Evolutionary conservation across 2,329 filamentous ascomycete genomes (phyloP), one percentile per base, ranked within the genome.

Genomic region (Phoma sp.): DNA sequence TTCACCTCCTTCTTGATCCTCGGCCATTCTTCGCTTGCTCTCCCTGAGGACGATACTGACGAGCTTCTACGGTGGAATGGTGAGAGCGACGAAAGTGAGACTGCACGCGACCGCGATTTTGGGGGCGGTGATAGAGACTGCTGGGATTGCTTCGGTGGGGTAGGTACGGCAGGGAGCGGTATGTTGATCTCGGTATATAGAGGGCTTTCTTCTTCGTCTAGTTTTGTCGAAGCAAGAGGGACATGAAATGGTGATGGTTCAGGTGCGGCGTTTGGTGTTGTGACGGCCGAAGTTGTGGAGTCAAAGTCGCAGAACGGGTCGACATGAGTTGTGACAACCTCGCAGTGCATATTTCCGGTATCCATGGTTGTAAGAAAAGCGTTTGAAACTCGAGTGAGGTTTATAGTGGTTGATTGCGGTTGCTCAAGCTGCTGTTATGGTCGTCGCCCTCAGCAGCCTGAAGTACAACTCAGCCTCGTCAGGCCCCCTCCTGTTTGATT

Each of bases 151-250:
- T 39, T 54, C 51, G 50, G 28, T 18, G 48, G 50, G 17, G 62
- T 38, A 18, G 62, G 60, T 12, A 72, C 17, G 2, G 43, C 49
- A 10, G 71, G 71, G 0, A 73, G 57, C 4, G 69, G 69, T 21
- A 73, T 72, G 47, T 68, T 66, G 36, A 73, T 73, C 50, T 73
- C 71, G 0, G 68, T 73, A 52, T 72, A 73, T 0, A 72, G 64
- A 4, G 70, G 68, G 9, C 61, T 57, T 39, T 67, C 59, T 4
- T 65, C 57, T 32, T 66, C 59, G 33, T 65, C 59, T 23, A 53
- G 12, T 11, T 51, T 38, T 10, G 46, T 21, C 5, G 54, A 54
- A 9, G 17, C 14, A 15, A 36, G 17, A 17, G 51, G 34, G 12
- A 40, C 45, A 25, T 10, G 28, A 33, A 48, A 42, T 0, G 47